These are phyloP conservation scores for Sclerotinia subarctica DNA, from an alignment of 2,329 filamentous ascomycete species.

Conservation along the genomic window DNA sequence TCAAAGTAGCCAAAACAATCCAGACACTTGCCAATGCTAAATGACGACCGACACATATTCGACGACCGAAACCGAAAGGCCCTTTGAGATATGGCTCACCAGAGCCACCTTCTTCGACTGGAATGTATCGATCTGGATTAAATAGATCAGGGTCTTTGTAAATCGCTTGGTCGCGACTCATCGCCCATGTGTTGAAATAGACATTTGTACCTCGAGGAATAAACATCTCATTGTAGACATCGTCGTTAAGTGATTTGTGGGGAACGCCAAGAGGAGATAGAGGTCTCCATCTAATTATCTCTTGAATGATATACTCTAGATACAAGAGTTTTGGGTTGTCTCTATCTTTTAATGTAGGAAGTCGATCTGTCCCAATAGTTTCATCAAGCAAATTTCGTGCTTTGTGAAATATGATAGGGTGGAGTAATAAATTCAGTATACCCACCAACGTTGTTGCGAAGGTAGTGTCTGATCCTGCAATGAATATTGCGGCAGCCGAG, in stretches of 20 bases:
- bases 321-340: slow-evolving; percentile 41
- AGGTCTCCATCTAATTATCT: slow-evolving; percentile 46
- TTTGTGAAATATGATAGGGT: slow-evolving; percentile 46
- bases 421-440: slow-evolving; percentile 41
- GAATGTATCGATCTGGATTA: slow-evolving; percentile 46
- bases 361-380: slow-evolving; percentile 40
- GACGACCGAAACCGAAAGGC: slow-evolving; percentile 51
- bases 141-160: slow-evolving; percentile 46
- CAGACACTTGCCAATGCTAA: slow-evolving; percentile 48
- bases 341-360: slow-evolving; percentile 39
- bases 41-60: slow-evolving; percentile 48
- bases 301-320: slow-evolving; percentile 47
- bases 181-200: slow-evolving; percentile 51
- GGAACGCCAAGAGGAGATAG: slow-evolving; percentile 52
- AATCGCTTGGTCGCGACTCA: slow-evolving; percentile 49
- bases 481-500: slow-evolving; percentile 46
- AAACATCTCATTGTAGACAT: slow-evolving; percentile 54
- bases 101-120: slow-evolving; percentile 41
- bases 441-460: slow-evolving; percentile 44
- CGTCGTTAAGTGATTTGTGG: slow-evolving; percentile 52
- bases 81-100: slow-evolving; percentile 48
- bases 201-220: slow-evolving; percentile 56
- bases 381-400: slow-evolving; percentile 47
- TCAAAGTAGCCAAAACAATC: slow-evolving; percentile 42
- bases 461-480: slow-evolving; percentile 44